These are phyloP conservation scores for Hypericum androsaemum DNA, from an alignment of 345 rosid genomes.

Conservation along the genomic window DNA sequence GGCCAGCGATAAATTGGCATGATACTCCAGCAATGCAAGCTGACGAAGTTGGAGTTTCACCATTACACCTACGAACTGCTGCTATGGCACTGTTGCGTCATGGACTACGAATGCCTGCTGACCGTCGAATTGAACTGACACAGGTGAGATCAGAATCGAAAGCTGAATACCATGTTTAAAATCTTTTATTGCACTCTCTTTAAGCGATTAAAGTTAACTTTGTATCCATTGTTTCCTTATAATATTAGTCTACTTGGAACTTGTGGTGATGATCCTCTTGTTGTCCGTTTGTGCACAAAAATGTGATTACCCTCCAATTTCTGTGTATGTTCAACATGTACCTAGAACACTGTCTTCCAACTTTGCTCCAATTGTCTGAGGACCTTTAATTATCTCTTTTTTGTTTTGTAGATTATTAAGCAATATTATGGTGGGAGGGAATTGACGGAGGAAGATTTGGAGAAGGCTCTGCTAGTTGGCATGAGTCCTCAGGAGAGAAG, in stretches of 20 bases:
- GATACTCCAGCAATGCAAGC: constrained; percentile 29
- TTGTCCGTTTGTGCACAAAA: not conserved
- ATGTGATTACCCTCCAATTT: no score
- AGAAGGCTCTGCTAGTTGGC: constrained; percentile 74
- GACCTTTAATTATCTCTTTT: not conserved
- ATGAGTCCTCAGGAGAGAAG: constrained; percentile 86
- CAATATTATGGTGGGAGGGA: constrained; percentile 89
- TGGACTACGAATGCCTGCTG: constrained; percentile 71
- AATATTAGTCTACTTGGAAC: no score
- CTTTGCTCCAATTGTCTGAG: no score
- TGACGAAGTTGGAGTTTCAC: constrained; percentile 75
- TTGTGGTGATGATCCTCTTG: no score
- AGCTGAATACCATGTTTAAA: no score
- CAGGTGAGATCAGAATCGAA: constrained; percentile 32
- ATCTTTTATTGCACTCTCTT: no score
- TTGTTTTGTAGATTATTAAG: constrained; percentile 40
- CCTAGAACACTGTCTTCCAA: no score
- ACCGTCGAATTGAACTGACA: constrained; percentile 61
- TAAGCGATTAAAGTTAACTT: no score
- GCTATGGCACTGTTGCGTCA: constrained; percentile 95
- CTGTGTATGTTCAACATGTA: no score
- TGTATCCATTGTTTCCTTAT: no score
- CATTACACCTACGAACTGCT: constrained; percentile 79
- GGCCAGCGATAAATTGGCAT: constrained; percentile 22
- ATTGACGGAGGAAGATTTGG: constrained; percentile 69